Evolutionary conservation across 306 rosid species (phyloP).

Genomic region (Coriaria nepalensis): DNA sequence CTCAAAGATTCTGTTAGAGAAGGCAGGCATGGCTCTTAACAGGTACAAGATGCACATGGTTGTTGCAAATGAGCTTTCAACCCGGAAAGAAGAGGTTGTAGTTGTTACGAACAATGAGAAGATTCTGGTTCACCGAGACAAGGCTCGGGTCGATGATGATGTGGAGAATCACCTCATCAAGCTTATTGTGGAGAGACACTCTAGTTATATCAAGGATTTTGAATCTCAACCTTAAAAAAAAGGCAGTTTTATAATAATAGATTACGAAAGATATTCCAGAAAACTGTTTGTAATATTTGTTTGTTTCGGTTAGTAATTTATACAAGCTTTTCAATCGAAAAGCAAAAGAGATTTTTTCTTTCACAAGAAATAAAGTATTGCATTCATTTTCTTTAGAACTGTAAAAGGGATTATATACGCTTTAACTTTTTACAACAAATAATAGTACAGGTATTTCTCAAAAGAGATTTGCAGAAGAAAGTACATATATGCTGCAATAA

Average conservation of each 20-base stretch:
- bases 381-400: slow-evolving; percentile 7
- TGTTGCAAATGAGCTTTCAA: slow-evolving; percentile 76
- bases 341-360: background rate
- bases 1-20: slow-evolving; percentile 64
- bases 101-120: slow-evolving; percentile 48
- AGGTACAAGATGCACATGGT: slow-evolving; percentile 86
- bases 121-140: slow-evolving; percentile 36
- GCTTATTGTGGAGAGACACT: slow-evolving; percentile 56
- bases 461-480: slow-evolving; percentile 8
- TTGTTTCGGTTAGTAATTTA: too few relatives aligned
- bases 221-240: background rate
- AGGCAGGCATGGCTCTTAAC: slow-evolving; percentile 57
- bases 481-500: slow-evolving; percentile 5
- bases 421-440: slow-evolving; percentile 15
- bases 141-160: slow-evolving; percentile 29
- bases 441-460: slow-evolving; percentile 5
- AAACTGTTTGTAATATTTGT: too few relatives aligned
- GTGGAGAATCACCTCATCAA: slow-evolving; percentile 63
- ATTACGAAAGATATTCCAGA: too few relatives aligned
- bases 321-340: background rate
- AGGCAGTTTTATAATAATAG: too few relatives aligned
- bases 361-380: too few relatives aligned
- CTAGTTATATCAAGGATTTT: slow-evolving; percentile 27
- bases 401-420: slow-evolving; percentile 21
- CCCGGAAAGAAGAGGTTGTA: slow-evolving; percentile 76